Evolutionary conservation across 2,329 filamentous ascomycete species (phyloP).

Genomic region (Cladosporium sp.): DNA sequence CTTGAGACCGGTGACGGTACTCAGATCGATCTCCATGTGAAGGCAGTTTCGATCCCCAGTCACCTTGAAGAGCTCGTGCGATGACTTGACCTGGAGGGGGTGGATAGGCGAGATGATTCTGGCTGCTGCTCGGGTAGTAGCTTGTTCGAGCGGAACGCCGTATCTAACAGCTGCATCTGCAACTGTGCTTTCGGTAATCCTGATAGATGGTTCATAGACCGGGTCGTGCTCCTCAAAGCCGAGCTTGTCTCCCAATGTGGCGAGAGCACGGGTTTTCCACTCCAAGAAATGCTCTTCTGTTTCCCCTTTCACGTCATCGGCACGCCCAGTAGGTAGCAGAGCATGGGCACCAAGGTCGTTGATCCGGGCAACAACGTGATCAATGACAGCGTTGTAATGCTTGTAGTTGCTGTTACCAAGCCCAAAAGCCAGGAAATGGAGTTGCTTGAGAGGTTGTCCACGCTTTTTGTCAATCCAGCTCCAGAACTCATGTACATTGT

Average conservation of each 20-base stretch:
- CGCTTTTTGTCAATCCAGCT: constrained; percentile 8
- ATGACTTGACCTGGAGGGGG: constrained; percentile 27
- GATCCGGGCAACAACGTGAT: constrained; percentile 30
- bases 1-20: constrained; percentile 37
- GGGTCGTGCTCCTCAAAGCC: constrained; percentile 30
- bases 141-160: constrained; percentile 19
- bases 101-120: constrained; percentile 29
- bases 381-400: constrained; percentile 39
- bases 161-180: constrained; percentile 26
- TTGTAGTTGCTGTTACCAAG: constrained; percentile 45
- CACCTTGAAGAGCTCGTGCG: constrained; percentile 31
- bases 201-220: constrained; percentile 30
- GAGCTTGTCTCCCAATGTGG: constrained; percentile 27
- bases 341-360: constrained; percentile 29
- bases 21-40: constrained; percentile 38
- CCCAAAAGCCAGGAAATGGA: constrained; percentile 39
- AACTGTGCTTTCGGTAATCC: constrained; percentile 23
- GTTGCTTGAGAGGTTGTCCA: constrained; percentile 16
- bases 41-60: constrained; percentile 34
- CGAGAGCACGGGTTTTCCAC: constrained; percentile 36
- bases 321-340: constrained; percentile 31
- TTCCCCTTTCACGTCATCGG: constrained; percentile 37
- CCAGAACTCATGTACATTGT: constrained; percentile 46
- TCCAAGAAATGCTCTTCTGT: constrained; percentile 40
- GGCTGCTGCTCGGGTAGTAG: constrained; percentile 17